Evolutionary conservation across 1,139 yeast genomes (phyloP).

Genomic region (Blastobotrys ciferrii): DNA sequence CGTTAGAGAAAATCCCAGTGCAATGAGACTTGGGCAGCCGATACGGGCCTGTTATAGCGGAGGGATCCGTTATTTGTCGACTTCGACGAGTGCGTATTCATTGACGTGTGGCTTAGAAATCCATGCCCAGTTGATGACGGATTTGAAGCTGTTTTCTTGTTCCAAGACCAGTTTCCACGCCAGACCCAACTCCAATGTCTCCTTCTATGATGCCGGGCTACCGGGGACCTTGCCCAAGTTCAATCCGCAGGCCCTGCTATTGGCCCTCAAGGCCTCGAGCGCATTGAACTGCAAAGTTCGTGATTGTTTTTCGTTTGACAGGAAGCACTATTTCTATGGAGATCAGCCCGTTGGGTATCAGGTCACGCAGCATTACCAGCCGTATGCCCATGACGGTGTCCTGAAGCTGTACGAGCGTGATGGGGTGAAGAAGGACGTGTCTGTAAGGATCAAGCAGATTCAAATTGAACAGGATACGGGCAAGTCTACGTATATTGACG

Average conservation of each 20-base stretch:
- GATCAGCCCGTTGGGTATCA: slow-evolving; percentile 98
- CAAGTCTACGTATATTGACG: slow-evolving; percentile 60
- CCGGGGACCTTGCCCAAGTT: slow-evolving; percentile 92
- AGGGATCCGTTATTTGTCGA: neutral
- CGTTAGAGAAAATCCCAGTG: too few relatives aligned
- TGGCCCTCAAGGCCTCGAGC: slow-evolving; percentile 71
- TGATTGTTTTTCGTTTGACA: slow-evolving; percentile 65
- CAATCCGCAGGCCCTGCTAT: slow-evolving; percentile 69
- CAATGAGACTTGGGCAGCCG: neutral
- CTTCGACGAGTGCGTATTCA: slow-evolving; percentile 20
- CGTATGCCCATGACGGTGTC: slow-evolving; percentile 69
- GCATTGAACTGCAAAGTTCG: slow-evolving; percentile 66
- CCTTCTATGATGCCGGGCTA: slow-evolving; percentile 78
- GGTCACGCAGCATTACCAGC: slow-evolving; percentile 83
- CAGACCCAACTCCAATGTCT: slow-evolving; percentile 65
- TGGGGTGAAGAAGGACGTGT: slow-evolving; percentile 41
- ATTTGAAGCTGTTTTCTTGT: slow-evolving; percentile 68
- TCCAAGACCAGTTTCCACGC: slow-evolving; percentile 44
- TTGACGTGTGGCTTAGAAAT: slow-evolving; percentile 89
- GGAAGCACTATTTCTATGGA: slow-evolving; percentile 94
- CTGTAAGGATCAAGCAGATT: slow-evolving; percentile 59
- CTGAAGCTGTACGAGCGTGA: slow-evolving; percentile 54
- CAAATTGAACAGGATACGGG: slow-evolving; percentile 97
- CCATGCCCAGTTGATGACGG: slow-evolving; percentile 82
- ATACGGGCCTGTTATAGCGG: neutral